Evolutionary conservation across 345 rosid species (phyloP).

Genomic region (Citrus inodora): DNA sequence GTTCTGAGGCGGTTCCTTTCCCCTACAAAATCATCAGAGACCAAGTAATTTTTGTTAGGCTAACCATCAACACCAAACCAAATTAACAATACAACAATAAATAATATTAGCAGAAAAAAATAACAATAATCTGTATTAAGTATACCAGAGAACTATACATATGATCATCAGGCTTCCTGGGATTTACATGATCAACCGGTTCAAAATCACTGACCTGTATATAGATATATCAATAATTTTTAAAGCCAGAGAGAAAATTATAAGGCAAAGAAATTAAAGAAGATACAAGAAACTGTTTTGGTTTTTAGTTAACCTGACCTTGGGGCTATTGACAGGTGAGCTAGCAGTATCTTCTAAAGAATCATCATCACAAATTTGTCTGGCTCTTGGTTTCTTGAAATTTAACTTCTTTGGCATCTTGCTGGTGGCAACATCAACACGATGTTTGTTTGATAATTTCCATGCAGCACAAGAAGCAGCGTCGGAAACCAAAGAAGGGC

Average conservation of each 20-base stretch:
- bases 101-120: neutral
- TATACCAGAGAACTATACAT: slow-evolving; percentile 39
- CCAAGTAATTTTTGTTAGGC: slow-evolving; percentile 4
- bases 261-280: neutral
- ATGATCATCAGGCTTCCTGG: slow-evolving; percentile 38
- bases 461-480: slow-evolving; percentile 58
- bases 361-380: slow-evolving; percentile 51
- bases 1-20: slow-evolving; percentile 19
- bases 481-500: slow-evolving; percentile 68
- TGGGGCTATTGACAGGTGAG: slow-evolving; percentile 80
- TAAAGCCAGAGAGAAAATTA: neutral
- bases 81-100: neutral
- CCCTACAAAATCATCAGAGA: slow-evolving; percentile 24
- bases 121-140: neutral
- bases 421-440: neutral
- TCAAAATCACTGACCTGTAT: slow-evolving; percentile 51
- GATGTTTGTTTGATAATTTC: slow-evolving; percentile 24
- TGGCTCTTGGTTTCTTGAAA: slow-evolving; percentile 52
- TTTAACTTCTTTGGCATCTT: slow-evolving; percentile 35
- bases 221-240: neutral
- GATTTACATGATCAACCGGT: slow-evolving; percentile 31
- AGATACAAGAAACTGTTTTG: neutral
- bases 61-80: slow-evolving; percentile 6
- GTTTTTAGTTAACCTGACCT: slow-evolving; percentile 31
- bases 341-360: slow-evolving; percentile 93